Conservation (phyloP, 768 basidiomycete genomes). For the Lactarius sp. region DNA sequence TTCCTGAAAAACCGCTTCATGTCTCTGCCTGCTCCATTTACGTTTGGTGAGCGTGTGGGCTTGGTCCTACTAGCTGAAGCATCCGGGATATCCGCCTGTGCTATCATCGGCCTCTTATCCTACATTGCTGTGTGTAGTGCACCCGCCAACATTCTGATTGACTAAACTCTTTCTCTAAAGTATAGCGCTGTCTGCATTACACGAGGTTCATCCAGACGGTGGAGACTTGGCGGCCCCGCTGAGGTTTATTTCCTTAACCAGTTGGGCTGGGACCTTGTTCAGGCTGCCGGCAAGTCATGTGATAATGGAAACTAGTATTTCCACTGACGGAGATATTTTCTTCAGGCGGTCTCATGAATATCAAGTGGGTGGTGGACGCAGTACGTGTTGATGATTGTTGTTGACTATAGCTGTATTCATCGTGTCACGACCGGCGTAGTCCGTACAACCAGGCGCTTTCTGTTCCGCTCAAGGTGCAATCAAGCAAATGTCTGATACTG, state of each 20-base stretch:
- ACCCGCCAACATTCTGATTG: neutral
- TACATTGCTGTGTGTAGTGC: constrained; percentile 27
- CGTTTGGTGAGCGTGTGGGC: constrained; percentile 28
- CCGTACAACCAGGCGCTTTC: neutral
- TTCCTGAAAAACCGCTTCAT: neutral
- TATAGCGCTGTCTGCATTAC: constrained; percentile 23
- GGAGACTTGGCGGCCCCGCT: constrained; percentile 25
- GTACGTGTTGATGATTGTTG: constrained; percentile 26
- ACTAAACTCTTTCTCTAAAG: constrained; percentile 6
- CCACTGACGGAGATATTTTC: neutral
- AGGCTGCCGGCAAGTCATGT: constrained; percentile 24
- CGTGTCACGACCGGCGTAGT: neutral
- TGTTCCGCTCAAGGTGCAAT: constrained; percentile 18
- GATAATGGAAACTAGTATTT: neutral
- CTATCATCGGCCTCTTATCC: constrained; percentile 25
- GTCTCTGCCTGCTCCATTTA: constrained; percentile 6
- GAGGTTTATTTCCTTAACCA: constrained; percentile 31
- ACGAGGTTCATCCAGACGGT: constrained; percentile 20
- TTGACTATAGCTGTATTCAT: neutral
- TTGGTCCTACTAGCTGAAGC: constrained; percentile 27
- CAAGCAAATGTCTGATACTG: constrained; percentile 16
- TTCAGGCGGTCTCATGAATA: constrained; percentile 37
- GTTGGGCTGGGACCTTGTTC: constrained; percentile 30
- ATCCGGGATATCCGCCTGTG: constrained; percentile 25
- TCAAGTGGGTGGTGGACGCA: constrained; percentile 33